Evolutionary conservation across 768 basidiomycete genomes (phyloP), one percentile per base, ranked within the genome.

Genomic region (Phaffia australis): DNA sequence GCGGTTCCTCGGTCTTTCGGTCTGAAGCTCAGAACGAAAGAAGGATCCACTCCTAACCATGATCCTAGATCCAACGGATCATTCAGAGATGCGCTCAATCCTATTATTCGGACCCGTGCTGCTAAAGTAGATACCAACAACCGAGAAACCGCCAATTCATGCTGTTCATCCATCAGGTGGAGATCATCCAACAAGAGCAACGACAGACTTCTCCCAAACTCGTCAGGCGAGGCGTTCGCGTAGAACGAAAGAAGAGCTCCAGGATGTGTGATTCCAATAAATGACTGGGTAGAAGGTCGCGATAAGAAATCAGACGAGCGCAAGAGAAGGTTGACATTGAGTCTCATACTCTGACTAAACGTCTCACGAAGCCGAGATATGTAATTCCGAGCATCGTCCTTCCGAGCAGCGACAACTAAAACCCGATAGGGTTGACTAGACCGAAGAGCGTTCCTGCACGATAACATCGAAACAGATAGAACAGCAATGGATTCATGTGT

Each of bases 1-100:
- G 89, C 81, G 71, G 89, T 87, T 66, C 90, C 88, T 48, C 93
- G 85, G 72, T 90, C 87, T 52, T 80, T 82, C 1, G 93, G 87
- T 7, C 83, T 80, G 80, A 99, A 95, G 73, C 82, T 84, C 74
- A 86, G 85, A 51, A 87, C 75, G 27, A 81, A 82, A 16, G 78
- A 77, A 3, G 82, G 75, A 54, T 86, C 82, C 56, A 89, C 85
- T 61, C 82, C 80, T 19, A 99, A 78, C 94, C 93, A 99, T 11
- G 82, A 78, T 4, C 88, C 90, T 21, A 98, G 77, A 71, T 88
- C 87, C 6, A 81, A 77, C 1, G 89, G 83, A 72, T 99, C 90
- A 69, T 85, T 83, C 30, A 98, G 81, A 0, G 92, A 89, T 35
- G 80, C 80, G 4, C 87, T 83, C 21, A 92, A 75, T 1, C 89